These are phyloP conservation scores for Lithohypha guttulata DNA, from an alignment of 2,329 filamentous ascomycete species.

Conservation along the genomic window DNA sequence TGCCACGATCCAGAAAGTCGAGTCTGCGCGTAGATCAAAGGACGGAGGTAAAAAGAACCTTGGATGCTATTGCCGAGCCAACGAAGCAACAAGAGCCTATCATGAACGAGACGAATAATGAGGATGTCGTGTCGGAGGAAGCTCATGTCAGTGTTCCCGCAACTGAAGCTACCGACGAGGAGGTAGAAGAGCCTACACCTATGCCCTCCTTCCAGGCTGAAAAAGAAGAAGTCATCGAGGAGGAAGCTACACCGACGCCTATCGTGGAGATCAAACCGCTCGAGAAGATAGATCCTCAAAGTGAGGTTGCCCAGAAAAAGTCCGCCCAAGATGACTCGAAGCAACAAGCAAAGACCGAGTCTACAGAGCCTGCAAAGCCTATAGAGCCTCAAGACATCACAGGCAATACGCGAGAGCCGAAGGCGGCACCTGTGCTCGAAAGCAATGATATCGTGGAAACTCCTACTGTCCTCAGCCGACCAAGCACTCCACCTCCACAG, in stretches of 20 bases:
- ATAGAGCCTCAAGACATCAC: background rate
- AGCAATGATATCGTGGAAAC: slow-evolving; percentile 13
- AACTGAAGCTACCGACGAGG: background rate
- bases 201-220: too few species aligned
- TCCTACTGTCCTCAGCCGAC: slow-evolving; percentile 12
- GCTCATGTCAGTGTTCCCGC: background rate
- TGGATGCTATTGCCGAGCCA: slow-evolving; percentile 16
- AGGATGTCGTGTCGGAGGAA: background rate
- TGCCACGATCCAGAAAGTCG: slow-evolving; percentile 1
- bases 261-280: background rate
- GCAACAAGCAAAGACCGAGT: background rate
- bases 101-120: slow-evolving; percentile 21
- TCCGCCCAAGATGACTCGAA: background rate
- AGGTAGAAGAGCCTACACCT: too few species aligned
- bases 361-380: background rate
- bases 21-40: too few species aligned
- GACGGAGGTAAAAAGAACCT: too few species aligned
- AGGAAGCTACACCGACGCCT: slow-evolving; percentile 13
- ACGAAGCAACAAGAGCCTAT: slow-evolving; percentile 22
- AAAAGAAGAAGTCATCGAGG: background rate
- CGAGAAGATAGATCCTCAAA: background rate
- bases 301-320: background rate
- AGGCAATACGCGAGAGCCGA: background rate
- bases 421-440: slow-evolving; percentile 3
- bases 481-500: slow-evolving; percentile 12